These are phyloP conservation scores for Cenchrus americanus DNA, from an alignment of 176 grass and related monocot species.

Conservation along the genomic window DNA sequence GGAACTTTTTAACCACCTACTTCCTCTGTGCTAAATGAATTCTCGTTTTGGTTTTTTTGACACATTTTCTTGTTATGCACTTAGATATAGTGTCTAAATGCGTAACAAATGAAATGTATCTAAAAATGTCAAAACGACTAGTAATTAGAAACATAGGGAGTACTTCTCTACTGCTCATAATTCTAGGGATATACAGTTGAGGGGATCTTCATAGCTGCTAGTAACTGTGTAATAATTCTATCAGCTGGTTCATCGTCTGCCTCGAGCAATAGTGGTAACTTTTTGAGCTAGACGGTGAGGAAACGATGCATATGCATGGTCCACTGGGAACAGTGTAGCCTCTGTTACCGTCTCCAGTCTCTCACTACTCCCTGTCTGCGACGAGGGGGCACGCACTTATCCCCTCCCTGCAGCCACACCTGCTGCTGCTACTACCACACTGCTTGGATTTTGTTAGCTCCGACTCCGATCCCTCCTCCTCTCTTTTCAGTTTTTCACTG, in stretches of 20 bases:
- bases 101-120: no score
- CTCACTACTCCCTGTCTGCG: constrained; percentile 12
- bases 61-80: no score
- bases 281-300: not conserved
- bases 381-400: not conserved
- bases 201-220: no score
- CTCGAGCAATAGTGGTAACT: not conserved
- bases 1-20: not conserved
- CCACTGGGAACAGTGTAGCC: not conserved
- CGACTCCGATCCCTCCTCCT: not conserved
- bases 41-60: no score
- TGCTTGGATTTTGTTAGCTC: no score
- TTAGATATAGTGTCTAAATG: no score
- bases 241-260: not conserved
- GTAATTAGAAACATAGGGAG: no score
- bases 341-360: not conserved
- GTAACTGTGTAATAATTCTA: no score
- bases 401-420: not conserved
- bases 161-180: not conserved
- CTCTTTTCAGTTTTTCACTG: not conserved
- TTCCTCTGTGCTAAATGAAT: no score
- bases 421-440: not conserved
- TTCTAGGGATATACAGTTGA: not conserved
- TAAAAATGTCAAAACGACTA: no score
- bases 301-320: not conserved